Conservation (phyloP, 306 rosid species). For the Medicago lupulina region DNA sequence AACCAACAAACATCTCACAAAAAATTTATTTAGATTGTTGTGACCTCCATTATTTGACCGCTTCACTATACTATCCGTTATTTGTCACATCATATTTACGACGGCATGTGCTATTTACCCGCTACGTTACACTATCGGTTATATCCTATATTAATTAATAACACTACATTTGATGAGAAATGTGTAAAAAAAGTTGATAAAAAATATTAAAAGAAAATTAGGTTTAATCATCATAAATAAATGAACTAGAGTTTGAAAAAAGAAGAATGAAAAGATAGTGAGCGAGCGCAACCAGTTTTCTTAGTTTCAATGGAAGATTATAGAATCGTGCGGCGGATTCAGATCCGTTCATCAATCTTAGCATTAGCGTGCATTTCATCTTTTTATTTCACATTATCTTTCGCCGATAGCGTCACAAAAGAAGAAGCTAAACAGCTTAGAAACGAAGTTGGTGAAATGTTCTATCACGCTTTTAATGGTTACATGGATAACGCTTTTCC, state of each 20-base stretch:
- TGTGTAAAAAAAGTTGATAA: no score
- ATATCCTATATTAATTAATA: no score
- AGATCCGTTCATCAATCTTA: conserved; percentile 44
- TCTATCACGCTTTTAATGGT: conserved; percentile 95
- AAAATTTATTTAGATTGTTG: no score
- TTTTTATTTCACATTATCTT: background rate
- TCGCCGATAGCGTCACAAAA: conserved; percentile 69
- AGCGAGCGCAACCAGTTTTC: background rate
- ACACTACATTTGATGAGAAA: no score
- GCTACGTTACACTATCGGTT: no score
- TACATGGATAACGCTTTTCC: conserved; percentile 96
- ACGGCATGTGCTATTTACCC: no score
- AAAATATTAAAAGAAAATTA: no score
- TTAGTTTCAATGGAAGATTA: conserved; percentile 45
- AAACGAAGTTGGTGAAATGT: conserved; percentile 89
- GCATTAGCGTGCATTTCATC: conserved; percentile 36
- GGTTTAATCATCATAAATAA: no score
- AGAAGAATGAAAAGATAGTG: background rate
- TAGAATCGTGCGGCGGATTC: conserved; percentile 22
- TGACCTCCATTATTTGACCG: no score
- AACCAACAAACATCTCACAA: no score
- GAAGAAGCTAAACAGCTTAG: conserved; percentile 76
- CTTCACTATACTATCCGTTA: no score
- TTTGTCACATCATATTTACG: no score
- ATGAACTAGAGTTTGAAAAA: background rate